A percentile compares a stretch with the other conserved stretches of the same genome.
Evolutionary conservation across 1,284 basidiomycete species (phyloP).

Genomic region (Boletus sp.): DNA sequence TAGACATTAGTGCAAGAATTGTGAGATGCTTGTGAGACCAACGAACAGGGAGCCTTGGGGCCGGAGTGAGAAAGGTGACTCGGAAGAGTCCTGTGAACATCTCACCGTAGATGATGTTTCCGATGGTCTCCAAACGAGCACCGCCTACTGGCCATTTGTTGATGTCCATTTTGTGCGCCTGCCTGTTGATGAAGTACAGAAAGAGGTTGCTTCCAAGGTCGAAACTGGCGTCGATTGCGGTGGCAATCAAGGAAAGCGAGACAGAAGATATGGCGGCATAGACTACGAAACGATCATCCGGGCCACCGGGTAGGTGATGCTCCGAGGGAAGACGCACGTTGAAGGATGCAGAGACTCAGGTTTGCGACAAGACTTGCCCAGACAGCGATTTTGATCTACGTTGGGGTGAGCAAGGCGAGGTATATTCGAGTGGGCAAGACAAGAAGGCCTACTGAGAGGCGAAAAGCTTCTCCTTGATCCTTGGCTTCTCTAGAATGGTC

Average conservation of each 20-base stretch:
- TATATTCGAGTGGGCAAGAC: slow-evolving; percentile 12
- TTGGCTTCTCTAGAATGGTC: slow-evolving; percentile 75
- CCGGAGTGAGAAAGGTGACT: slow-evolving; percentile 13
- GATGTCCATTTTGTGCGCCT: slow-evolving; percentile 66
- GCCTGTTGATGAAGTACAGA: slow-evolving; percentile 78
- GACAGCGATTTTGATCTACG: slow-evolving; percentile 84
- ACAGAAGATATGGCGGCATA: slow-evolving; percentile 84
- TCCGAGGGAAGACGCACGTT: slow-evolving; percentile 44
- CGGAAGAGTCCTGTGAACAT: slow-evolving; percentile 8
- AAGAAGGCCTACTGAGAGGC: slow-evolving; percentile 52
- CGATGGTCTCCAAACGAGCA: slow-evolving; percentile 85
- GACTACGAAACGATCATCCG: slow-evolving; percentile 41
- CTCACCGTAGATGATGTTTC: slow-evolving; percentile 84
- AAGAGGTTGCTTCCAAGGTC: slow-evolving; percentile 90
- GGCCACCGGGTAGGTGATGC: neutral
- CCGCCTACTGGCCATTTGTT: slow-evolving; percentile 93
- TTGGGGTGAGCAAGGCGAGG: slow-evolving; percentile 4
- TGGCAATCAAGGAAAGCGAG: slow-evolving; percentile 87
- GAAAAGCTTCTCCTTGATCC: slow-evolving; percentile 57
- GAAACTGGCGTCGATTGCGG: slow-evolving; percentile 85
- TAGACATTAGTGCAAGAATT: slow-evolving; percentile 14
- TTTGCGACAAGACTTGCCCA: slow-evolving; percentile 81
- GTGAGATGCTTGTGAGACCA: neutral
- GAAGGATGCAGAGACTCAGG: slow-evolving; percentile 62
- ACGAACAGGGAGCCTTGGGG: slow-evolving; percentile 63